A percentile compares a stretch with the other conserved stretches of the same genome.
Conservation (phyloP, 805 yeast genomes). For the Cyberlindnera galapagoensis region DNA sequence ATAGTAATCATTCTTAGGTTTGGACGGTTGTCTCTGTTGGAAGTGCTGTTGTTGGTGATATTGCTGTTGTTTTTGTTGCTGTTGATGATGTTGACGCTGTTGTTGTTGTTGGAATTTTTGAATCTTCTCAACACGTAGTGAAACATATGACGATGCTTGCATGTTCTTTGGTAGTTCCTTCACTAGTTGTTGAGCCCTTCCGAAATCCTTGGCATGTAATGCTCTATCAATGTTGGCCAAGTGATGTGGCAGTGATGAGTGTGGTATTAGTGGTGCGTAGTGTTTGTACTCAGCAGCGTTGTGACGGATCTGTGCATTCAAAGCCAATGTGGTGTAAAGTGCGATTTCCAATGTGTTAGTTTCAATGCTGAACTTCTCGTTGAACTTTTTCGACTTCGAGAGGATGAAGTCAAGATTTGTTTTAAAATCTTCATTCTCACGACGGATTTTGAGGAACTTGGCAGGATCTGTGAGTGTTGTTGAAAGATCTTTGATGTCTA, state of each 20-base stretch:
- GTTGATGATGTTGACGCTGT: slow-evolving; percentile 42
- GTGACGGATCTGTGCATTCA: slow-evolving; percentile 29
- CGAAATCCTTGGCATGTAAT: slow-evolving; percentile 19
- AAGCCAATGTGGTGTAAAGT: slow-evolving; percentile 35
- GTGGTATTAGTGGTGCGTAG: slow-evolving; percentile 22
- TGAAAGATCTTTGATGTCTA: slow-evolving; percentile 35
- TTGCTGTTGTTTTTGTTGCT: slow-evolving; percentile 32
- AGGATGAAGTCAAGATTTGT: slow-evolving; percentile 18
- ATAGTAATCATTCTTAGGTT: slow-evolving; percentile 62
- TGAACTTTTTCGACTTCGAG: slow-evolving; percentile 14
- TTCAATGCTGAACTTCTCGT: slow-evolving; percentile 11
- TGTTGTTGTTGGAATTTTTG: slow-evolving; percentile 26
- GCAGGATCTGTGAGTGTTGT: slow-evolving; percentile 25
- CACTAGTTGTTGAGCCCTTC: slow-evolving; percentile 34
- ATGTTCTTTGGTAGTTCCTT: slow-evolving; percentile 33
- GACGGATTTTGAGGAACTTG: slow-evolving; percentile 17
- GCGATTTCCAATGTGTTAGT: slow-evolving; percentile 22
- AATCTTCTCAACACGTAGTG: slow-evolving; percentile 26
- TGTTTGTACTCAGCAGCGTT: slow-evolving; percentile 22
- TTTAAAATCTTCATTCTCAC: slow-evolving; percentile 15
- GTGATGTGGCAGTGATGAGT: slow-evolving; percentile 23
- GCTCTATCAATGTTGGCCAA: slow-evolving; percentile 31
- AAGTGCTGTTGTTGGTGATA: slow-evolving; percentile 33
- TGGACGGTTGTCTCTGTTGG: slow-evolving; percentile 24
- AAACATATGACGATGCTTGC: slow-evolving; percentile 27